Evolutionary conservation across 108 stramenopile species (phyloP), one percentile per base, ranked within the genome.

Genomic region (Craspedostauros australis): DNA sequence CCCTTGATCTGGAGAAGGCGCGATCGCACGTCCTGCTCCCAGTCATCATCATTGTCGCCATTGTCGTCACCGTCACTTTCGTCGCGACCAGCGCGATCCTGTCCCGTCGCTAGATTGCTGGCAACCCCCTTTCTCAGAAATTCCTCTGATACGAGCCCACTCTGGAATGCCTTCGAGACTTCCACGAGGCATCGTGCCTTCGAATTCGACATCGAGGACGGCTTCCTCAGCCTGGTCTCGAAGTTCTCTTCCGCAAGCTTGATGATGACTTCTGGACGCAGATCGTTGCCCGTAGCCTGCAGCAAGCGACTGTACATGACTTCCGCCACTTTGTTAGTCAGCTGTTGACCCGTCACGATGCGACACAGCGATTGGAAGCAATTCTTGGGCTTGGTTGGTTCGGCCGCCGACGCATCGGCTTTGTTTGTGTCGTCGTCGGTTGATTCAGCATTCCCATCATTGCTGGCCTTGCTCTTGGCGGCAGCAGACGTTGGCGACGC

Each of bases 301-400:
- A 62, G 9, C 16, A 79, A 38, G 28, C 79, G 68, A 15, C 26
- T 42, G 60, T 64, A 81, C 23, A 66, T 60, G 5, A 59, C 38
- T 26, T 52, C 43, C 14, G 79, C 79, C 2, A 72, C 67, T 2
- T 40, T 33, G 15, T 72, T 72, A 2, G 79, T 62, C 16, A 76
- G 52, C 42, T 70, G 68, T 34, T 81, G 79, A 18, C 79, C 79
- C 9, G 71, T 60, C 32, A 81, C 48, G 30, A 70, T 76, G 9
- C 72, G 67, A 30, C 75, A 76, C 3, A 81, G 58, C 11, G 68
- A 60, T 51, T 64, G 59, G 59, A 75, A 81, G 29, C 72, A 70
- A 43, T 43, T 66, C 29, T 48, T 11, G n/a, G 68, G 60, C 25
- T 59, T 32, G n/a, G n/a, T 46, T 24, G 12, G n/a, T n/a, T n/a